Evolutionary conservation across 176 grass and related monocot species (phyloP).

Genomic region (Puya raimondii): DNA sequence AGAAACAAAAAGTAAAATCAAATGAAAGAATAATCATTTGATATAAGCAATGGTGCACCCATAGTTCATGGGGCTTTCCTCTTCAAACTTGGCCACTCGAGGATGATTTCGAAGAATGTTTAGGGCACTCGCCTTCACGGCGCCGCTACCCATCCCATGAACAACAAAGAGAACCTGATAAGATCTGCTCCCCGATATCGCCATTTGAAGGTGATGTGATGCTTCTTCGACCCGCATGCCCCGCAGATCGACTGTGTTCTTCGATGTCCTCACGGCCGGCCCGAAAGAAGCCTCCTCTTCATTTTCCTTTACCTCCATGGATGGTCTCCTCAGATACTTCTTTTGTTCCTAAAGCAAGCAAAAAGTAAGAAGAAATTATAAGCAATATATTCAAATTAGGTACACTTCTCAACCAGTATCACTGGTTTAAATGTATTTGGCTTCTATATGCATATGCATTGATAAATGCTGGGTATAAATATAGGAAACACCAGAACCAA

Average conservation of each 20-base stretch:
- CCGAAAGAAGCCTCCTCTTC: constrained; percentile 28
- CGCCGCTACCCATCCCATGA: constrained; percentile 56
- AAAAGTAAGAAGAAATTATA: background rate
- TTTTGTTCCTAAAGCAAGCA: constrained; percentile 5
- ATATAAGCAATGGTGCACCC: constrained; percentile 67
- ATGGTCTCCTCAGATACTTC: constrained; percentile 13
- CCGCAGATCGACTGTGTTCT: constrained; percentile 57
- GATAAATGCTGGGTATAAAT: too few species aligned
- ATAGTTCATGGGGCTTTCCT: constrained; percentile 59
- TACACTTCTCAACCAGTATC: too few species aligned
- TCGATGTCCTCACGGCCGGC: constrained; percentile 46
- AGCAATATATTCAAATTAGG: too few species aligned
- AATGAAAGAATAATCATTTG: constrained; percentile 19
- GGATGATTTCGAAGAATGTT: constrained; percentile 42
- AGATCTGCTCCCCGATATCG: constrained; percentile 38
- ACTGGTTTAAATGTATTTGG: too few species aligned
- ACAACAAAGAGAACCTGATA: constrained; percentile 45
- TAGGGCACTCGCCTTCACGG: constrained; percentile 39
- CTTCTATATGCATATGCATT: too few species aligned
- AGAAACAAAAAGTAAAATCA: background rate
- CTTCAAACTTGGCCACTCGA: constrained; percentile 51
- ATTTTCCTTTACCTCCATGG: background rate
- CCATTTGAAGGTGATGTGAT: constrained; percentile 38
- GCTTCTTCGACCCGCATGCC: constrained; percentile 47
- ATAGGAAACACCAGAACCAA: too few species aligned